Evolutionary conservation across 177 flowering plant species (phyloP).

Genomic region (Vitis hybrid): DNA sequence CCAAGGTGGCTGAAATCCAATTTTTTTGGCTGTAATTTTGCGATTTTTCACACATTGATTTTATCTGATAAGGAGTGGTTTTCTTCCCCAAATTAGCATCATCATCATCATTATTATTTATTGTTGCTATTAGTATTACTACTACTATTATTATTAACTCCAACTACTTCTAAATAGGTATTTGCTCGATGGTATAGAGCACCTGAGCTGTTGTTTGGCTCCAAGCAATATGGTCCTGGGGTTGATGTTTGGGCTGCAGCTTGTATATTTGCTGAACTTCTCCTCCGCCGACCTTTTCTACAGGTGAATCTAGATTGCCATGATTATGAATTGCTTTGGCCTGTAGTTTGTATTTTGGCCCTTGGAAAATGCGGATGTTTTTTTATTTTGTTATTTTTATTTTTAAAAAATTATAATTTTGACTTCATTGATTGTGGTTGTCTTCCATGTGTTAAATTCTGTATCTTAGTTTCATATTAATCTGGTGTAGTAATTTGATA

Average conservation of each 20-base stretch:
- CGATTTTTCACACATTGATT: too few relatives aligned
- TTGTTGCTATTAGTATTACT: neutral
- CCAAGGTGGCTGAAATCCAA: too few relatives aligned
- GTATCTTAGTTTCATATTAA: too few relatives aligned
- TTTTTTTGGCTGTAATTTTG: too few relatives aligned
- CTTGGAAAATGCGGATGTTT: neutral
- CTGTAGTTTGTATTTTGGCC: neutral
- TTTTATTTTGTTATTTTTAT: too few relatives aligned
- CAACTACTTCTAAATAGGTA: slow-evolving; percentile 44
- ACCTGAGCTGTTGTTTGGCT: slow-evolving; percentile 94
- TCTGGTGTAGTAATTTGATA: too few relatives aligned
- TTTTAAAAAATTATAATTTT: too few relatives aligned
- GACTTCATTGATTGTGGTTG: too few relatives aligned
- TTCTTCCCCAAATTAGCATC: neutral
- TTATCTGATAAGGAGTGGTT: neutral
- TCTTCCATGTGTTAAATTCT: too few relatives aligned
- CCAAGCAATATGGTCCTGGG: slow-evolving; percentile 93
- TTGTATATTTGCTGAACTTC: slow-evolving; percentile 96
- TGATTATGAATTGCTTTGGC: neutral
- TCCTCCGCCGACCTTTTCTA: slow-evolving; percentile 85
- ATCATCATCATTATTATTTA: neutral
- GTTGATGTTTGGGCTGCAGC: slow-evolving; percentile 99
- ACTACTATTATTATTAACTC: neutral
- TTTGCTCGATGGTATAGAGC: slow-evolving; percentile 99
- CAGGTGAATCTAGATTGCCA: slow-evolving; percentile 52